A percentile compares a stretch with the other conserved stretches of the same genome.
phyloP scores from a whole-genome alignment of 176 grass and related monocot species.

The Chrysopogon serrulatus region DNA sequence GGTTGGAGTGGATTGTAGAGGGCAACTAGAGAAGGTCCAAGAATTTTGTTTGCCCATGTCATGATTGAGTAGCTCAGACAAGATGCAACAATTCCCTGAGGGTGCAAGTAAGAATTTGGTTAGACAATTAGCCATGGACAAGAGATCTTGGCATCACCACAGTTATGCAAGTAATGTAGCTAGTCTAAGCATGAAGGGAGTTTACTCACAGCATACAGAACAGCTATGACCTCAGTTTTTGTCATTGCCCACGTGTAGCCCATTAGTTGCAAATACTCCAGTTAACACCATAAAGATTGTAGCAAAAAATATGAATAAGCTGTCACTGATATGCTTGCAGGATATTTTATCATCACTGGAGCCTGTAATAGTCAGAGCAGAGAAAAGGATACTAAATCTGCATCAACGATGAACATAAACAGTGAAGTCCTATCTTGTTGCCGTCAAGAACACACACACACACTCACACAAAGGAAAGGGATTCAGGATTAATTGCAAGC shows the following conservation, averaged over 20 bases:
- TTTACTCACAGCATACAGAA: slow-evolving; percentile 80
- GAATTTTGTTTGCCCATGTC: slow-evolving; percentile 92
- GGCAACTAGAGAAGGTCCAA: slow-evolving; percentile 81
- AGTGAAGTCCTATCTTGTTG: no score
- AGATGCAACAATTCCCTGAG: slow-evolving; percentile 76
- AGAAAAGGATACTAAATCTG: background rate
- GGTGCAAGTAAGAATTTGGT: slow-evolving; percentile 8
- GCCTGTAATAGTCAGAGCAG: slow-evolving; percentile 44
- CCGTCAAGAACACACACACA: no score
- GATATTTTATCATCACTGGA: slow-evolving; percentile 57
- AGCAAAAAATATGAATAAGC: no score
- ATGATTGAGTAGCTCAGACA: slow-evolving; percentile 78
- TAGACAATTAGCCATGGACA: background rate
- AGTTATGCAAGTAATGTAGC: background rate
- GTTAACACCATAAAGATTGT: no score
- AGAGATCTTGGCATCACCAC: background rate
- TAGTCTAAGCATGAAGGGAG: background rate
- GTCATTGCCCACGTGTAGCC: no score
- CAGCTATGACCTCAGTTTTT: no score
- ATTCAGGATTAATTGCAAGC: background rate
- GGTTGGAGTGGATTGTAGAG: no score
- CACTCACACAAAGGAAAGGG: no score
- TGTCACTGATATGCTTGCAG: no score
- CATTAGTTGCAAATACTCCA: no score
- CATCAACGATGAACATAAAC: background rate